Percentiles rank a stretch among this genome's conserved stretches.
phyloP scores from a whole-genome alignment of 2,329 filamentous ascomycete species.

The Epichloe baconii region DNA sequence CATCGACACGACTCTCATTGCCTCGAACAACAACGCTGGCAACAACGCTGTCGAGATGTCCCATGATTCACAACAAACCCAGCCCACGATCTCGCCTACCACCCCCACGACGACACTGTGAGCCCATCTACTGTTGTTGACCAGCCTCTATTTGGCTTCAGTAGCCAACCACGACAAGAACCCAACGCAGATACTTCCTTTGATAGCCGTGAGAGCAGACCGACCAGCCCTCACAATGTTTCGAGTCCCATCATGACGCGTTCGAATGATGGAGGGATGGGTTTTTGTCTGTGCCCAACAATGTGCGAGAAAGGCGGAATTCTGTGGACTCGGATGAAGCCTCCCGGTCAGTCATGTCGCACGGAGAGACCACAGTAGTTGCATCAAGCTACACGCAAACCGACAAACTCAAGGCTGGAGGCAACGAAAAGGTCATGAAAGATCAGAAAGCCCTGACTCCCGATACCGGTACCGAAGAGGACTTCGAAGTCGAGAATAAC shows the following conservation, averaged over 20 bases:
- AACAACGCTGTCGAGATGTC: slow-evolving; percentile 17
- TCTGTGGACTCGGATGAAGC: slow-evolving; percentile 57
- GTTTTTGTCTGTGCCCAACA: slow-evolving; percentile 51
- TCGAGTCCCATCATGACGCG: slow-evolving; percentile 41
- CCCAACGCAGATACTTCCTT: slow-evolving; percentile 45
- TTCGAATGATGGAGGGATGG: slow-evolving; percentile 32
- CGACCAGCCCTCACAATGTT: slow-evolving; percentile 61
- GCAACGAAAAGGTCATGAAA: slow-evolving; percentile 44
- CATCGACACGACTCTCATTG: slow-evolving; percentile 36
- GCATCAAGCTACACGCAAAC: slow-evolving; percentile 30
- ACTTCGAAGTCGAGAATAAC: slow-evolving; percentile 66
- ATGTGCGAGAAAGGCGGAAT: slow-evolving; percentile 47
- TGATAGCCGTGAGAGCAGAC: slow-evolving; percentile 52
- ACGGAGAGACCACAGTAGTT: slow-evolving; percentile 49
- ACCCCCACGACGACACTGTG: slow-evolving; percentile 25
- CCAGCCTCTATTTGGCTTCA: slow-evolving; percentile 14
- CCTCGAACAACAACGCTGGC: slow-evolving; percentile 11
- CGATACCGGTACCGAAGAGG: slow-evolving; percentile 60
- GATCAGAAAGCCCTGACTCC: slow-evolving; percentile 59
- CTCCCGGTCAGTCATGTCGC: slow-evolving; percentile 43
- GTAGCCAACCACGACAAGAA: slow-evolving; percentile 24
- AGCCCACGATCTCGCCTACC: slow-evolving; percentile 19
- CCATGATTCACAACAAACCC: slow-evolving; percentile 8
- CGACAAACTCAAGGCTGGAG: slow-evolving; percentile 26
- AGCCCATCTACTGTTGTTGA: slow-evolving; percentile 27